phyloP scores from a whole-genome alignment of 2,329 filamentous ascomycete genomes.

The Talaromyces sp. region DNA sequence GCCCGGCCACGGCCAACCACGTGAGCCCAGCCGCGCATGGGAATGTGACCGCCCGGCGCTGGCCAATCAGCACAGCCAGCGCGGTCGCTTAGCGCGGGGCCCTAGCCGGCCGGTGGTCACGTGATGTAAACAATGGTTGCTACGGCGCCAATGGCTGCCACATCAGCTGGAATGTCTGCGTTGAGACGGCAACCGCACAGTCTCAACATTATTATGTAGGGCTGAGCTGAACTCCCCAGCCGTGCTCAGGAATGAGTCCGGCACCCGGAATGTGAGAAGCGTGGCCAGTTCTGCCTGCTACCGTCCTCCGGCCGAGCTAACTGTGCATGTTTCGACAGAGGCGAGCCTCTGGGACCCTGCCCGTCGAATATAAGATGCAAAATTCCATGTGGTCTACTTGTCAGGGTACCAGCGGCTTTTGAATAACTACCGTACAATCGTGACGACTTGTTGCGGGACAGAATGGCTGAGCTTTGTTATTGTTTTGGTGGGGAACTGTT shows the following conservation, averaged over 20 bases:
- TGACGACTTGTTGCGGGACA: background rate
- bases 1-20: slow-evolving; percentile 16
- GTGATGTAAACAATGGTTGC: slow-evolving; percentile 13
- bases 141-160: background rate
- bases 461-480: background rate
- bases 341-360: no score
- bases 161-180: background rate
- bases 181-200: slow-evolving; percentile 8
- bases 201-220: background rate
- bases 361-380: background rate
- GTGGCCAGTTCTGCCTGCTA: background rate
- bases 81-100: slow-evolving; percentile 3
- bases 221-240: background rate
- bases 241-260: background rate
- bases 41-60: slow-evolving; percentile 1
- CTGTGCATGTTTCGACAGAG: no score
- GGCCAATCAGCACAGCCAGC: slow-evolving; percentile 2
- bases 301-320: background rate
- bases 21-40: slow-evolving; percentile 23
- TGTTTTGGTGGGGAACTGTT: background rate
- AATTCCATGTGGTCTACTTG: background rate
- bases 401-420: background rate
- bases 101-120: slow-evolving; percentile 1
- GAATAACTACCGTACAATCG: background rate
- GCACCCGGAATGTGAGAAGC: background rate